Base-by-base conservation (phyloP, 2,329 filamentous ascomycete genomes). In the Emmonsia crescens region DNA sequence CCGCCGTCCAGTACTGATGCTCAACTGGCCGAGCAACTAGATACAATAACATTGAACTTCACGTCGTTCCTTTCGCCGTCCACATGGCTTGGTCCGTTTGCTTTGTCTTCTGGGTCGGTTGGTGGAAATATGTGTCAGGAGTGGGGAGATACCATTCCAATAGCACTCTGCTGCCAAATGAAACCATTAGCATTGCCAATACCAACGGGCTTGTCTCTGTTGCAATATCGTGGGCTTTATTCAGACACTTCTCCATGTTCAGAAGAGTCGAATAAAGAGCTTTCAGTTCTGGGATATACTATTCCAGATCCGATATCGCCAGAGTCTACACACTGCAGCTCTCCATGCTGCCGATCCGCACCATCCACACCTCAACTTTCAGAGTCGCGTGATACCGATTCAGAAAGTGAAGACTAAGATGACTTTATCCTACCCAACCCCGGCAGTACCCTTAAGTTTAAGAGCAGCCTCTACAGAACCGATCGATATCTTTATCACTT, bases 81-180 rank as follows among this genome's bases (percentile, higher is more conserved):
- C 24, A 57, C 40, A 16, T 57, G 56, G 56, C 40, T 57, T 57
- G 40, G 56, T n/a, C 40, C 56, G 6, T 57, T 57, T 46, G 16
- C 40, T 57, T 31, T 6, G 27, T 6, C 40, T 12, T 21, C 40
- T 31, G 27, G 24, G 24, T 27, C 38, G 3, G 24, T 57, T 16
- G 27, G 24, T 8, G 38, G 42, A 46, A 19, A 57, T 44, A 21
- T 44, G 16, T 33, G n/a, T 12, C 38, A 21, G 52, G 52, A 21
- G 21, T 14, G n/a, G n/a, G 21, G 4, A 27, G 33, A 27, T 38
- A 19, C 16, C n/a, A 40, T 27, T 46, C 27, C 19, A 48, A 12
- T 16, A n/a, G 29, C 16, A 31, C 16, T 24, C 3, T 4, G 9
- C 27, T 33, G 12, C 24, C 38, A 46, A 33, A 46, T 14, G 40